phyloP scores from a whole-genome alignment of 2,329 filamentous ascomycete genomes.

The Bipolaris zeicola region DNA sequence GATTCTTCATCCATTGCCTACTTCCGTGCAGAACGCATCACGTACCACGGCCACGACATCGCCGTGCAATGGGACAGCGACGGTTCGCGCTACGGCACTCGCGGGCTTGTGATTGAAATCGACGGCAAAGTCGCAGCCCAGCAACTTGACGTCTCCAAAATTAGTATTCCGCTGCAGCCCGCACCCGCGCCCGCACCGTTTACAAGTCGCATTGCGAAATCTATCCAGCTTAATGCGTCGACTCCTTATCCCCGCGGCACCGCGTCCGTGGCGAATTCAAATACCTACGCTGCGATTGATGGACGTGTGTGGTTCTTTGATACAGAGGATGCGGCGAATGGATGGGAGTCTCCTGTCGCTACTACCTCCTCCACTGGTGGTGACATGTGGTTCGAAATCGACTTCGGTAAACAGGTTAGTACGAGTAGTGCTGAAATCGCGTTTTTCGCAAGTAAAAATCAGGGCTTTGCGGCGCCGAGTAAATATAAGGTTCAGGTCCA shows the following conservation, averaged over 20 bases:
- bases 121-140: conserved; percentile 44
- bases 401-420: conserved; percentile 41
- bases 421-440: conserved; percentile 46
- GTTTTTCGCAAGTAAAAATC: conserved; percentile 40
- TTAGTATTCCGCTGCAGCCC: conserved; percentile 31
- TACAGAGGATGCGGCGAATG: conserved; percentile 45
- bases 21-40: conserved; percentile 51
- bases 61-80: conserved; percentile 51
- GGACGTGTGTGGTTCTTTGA: conserved; percentile 50
- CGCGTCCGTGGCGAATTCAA: conserved; percentile 33
- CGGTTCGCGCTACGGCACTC: conserved; percentile 41
- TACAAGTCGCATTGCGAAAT: conserved; percentile 43
- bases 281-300: conserved; percentile 48
- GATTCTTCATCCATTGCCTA: conserved; percentile 44
- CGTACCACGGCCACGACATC: conserved; percentile 52
- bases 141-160: conserved; percentile 30
- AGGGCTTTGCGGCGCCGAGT: conserved; percentile 38
- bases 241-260: conserved; percentile 41
- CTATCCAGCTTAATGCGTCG: conserved; percentile 41
- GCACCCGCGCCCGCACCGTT: conserved; percentile 30
- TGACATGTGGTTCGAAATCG: conserved; percentile 47
- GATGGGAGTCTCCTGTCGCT: conserved; percentile 44
- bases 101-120: conserved; percentile 45
- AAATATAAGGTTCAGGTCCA: conserved; percentile 40
- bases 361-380: conserved; percentile 4